Evolutionary conservation across 2,329 filamentous ascomycete genomes (phyloP).

Genomic region (Fusarium coffeatum): DNA sequence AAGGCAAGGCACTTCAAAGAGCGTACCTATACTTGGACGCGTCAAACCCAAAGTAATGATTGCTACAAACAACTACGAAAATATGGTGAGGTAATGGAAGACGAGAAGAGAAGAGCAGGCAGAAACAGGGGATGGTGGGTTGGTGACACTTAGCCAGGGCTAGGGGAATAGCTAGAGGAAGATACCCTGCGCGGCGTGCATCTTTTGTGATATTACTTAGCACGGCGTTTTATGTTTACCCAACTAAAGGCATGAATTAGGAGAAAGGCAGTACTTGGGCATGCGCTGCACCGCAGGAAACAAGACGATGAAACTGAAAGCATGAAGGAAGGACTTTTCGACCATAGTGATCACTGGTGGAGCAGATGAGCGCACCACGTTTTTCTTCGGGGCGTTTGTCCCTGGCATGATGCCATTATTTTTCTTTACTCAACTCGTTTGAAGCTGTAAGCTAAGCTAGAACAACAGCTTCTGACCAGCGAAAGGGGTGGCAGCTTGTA

Average conservation of each 20-base stretch:
- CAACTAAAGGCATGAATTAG: slow-evolving; percentile 34
- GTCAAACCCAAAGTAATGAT: slow-evolving; percentile 56
- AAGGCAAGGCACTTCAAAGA: slow-evolving; percentile 70
- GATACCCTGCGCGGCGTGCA: slow-evolving; percentile 50
- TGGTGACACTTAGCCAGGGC: slow-evolving; percentile 33
- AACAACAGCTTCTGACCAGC: neutral
- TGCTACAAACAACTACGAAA: slow-evolving; percentile 22
- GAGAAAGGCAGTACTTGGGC: slow-evolving; percentile 36
- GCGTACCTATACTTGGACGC: slow-evolving; percentile 66
- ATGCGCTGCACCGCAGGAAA: slow-evolving; percentile 26
- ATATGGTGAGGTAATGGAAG: slow-evolving; percentile 33
- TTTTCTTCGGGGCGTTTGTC: slow-evolving; percentile 10
- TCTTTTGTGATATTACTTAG: slow-evolving; percentile 50
- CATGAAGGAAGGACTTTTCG: slow-evolving; percentile 6
- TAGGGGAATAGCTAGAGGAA: slow-evolving; percentile 34
- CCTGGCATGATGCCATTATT: neutral
- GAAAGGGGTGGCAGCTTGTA: neutral
- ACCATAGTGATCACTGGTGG: neutral
- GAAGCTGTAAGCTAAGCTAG: slow-evolving; percentile 4
- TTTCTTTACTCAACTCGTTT: neutral
- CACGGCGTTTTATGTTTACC: slow-evolving; percentile 51
- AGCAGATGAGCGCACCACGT: slow-evolving; percentile 1
- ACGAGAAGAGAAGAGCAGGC: neutral
- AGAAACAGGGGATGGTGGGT: slow-evolving; percentile 3
- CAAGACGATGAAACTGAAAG: slow-evolving; percentile 12